Conservation (phyloP, 768 basidiomycete genomes). For the Kwoniella mangroviensis region DNA sequence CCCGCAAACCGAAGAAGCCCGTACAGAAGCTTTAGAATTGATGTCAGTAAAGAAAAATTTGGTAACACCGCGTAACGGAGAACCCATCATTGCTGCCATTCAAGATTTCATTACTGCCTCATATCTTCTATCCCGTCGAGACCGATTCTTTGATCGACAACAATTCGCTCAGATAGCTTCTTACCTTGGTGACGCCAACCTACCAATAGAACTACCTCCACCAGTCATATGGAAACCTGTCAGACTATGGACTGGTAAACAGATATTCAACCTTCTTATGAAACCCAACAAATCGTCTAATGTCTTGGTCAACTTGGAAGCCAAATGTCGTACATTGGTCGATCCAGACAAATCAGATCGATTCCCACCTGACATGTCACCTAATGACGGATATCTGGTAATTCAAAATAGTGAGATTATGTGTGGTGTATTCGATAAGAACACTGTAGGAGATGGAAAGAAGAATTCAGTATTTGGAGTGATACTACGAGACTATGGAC, state of each 20-base stretch:
- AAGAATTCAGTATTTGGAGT: slow-evolving; percentile 99
- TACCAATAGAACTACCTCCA: slow-evolving; percentile 93
- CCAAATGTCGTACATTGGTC: slow-evolving; percentile 79
- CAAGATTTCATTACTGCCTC: slow-evolving; percentile 99
- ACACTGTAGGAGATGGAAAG: slow-evolving; percentile 95
- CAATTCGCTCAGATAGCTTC: slow-evolving; percentile 97
- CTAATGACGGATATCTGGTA: slow-evolving; percentile 97
- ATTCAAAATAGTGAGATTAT: slow-evolving; percentile 97
- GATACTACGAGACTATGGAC: slow-evolving; percentile 94
- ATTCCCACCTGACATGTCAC: slow-evolving; percentile 76
- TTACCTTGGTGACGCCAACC: slow-evolving; percentile 86
- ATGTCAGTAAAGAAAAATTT: slow-evolving; percentile 98
- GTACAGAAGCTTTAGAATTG: slow-evolving; percentile 93
- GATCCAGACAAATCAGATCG: slow-evolving; percentile 58
- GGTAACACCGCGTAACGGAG: slow-evolving; percentile 96
- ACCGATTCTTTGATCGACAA: slow-evolving; percentile 87
- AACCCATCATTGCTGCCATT: slow-evolving; percentile 98
- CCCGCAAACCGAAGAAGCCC: slow-evolving; percentile 96
- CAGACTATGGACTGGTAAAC: slow-evolving; percentile 96
- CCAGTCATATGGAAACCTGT: slow-evolving; percentile 92
- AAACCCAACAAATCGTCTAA: slow-evolving; percentile 82
- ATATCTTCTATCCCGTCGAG: slow-evolving; percentile 88
- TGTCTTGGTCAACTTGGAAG: slow-evolving; percentile 91
- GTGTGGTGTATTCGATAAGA: slow-evolving; percentile 99
- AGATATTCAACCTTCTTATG: slow-evolving; percentile 97